phyloP scores from a whole-genome alignment of 495 filamentous ascomycete genomes.

The Articulospora tetracladia region DNA sequence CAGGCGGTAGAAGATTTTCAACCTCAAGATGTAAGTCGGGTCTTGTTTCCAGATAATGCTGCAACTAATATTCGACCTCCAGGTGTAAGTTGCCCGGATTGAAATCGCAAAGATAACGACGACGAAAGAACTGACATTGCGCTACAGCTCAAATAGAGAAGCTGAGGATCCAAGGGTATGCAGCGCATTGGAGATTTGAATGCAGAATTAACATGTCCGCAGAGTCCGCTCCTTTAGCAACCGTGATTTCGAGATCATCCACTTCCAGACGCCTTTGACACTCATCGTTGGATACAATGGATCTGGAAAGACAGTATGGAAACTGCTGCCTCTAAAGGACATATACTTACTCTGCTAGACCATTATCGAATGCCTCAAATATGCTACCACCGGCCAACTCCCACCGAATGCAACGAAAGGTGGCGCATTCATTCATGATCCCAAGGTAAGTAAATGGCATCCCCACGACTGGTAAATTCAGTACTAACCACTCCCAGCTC shows the following conservation, averaged over 20 bases:
- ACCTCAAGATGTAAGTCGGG: not conserved
- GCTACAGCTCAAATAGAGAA: constrained; percentile 66
- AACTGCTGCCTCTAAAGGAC: not conserved
- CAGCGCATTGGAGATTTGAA: not conserved
- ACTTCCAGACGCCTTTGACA: constrained; percentile 78
- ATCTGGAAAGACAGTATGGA: constrained; percentile 79
- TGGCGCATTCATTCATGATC: constrained; percentile 95
- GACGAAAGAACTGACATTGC: not conserved
- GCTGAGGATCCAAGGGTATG: constrained; percentile 75
- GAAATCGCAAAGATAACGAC: not conserved
- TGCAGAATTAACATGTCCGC: not conserved
- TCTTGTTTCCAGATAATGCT: not conserved
- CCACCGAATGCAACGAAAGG: constrained; percentile 84
- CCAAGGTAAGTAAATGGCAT: constrained; percentile 54
- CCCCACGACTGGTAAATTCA: not conserved
- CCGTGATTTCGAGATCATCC: constrained; percentile 28
- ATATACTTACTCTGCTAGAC: constrained; percentile 47
- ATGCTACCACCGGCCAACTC: constrained; percentile 90
- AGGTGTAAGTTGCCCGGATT: constrained; percentile 1
- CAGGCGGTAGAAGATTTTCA: not conserved
- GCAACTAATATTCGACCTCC: not conserved
- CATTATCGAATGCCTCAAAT: constrained; percentile 98
- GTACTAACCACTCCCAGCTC: constrained; percentile 44
- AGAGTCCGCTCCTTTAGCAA: constrained; percentile 93
- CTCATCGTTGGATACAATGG: constrained; percentile 97